Evolutionary conservation across 2,329 filamentous ascomycete genomes (phyloP), one percentile per base, ranked within the genome.

Genomic region (Sphaerulina vaccinii): DNA sequence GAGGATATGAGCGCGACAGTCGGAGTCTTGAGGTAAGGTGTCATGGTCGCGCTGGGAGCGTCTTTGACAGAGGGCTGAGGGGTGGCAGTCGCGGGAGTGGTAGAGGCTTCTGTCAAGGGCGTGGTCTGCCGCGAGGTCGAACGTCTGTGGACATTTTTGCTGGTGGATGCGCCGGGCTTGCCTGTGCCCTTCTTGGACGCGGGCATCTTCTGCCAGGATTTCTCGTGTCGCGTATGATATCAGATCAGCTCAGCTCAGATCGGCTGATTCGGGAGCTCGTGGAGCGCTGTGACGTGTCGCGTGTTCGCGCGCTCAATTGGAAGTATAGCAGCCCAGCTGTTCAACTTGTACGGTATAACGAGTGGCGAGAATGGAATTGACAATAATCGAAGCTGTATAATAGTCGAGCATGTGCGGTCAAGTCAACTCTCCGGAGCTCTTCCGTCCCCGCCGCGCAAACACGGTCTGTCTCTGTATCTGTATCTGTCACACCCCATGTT

Each of bases 101-200:
- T 66, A 69, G 73, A 64, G 70, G 71, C 57, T 27, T 75, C 71
- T 10, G 65, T 64, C 21, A 65, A 59, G 29, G 88, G 88, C 13
- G 88, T 92, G 29, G 86, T 88, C 70, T 90, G 91, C 65, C 88
- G 85, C 67, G 86, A 90, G 56, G 82, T 78, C 62, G 85, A 86
- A 61, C 84, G 83, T 55, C 83, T 79, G 61, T 79, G 79, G 60
- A 78, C 29, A 44, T 55, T 52, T 22, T 46, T 78, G 55, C 76
- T 50, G 19, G 50, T 51, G 24, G 57, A 49, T 5, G 15, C 35
- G 13, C 13, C 35, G n/a, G 45, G 33, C 32, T 61, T 62, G 49
- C 55, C 41, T 11, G 61, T 53, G 52, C 62, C 61, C 48, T 65
- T 67, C 57, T 69, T 69, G 45, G 65, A 63, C 23, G 60, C 58